Conservation (phyloP, 371 early-diverging fungal genomes). For the Mucor circinelloides region DNA sequence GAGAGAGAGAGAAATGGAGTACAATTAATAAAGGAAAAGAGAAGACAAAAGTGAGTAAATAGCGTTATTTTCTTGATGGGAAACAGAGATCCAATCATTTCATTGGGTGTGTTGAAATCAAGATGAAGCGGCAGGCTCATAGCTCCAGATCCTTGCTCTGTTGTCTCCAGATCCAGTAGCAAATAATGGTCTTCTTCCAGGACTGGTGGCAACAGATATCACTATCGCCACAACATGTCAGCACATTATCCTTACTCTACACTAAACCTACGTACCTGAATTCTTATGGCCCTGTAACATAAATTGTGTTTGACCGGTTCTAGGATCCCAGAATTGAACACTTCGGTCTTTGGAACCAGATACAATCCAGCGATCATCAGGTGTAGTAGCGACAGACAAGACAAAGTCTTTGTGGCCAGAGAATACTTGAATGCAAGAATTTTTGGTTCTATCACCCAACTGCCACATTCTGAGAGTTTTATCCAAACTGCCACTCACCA, state of each 20-base stretch:
- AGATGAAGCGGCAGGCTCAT: conserved; percentile 33
- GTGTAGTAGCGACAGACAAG: conserved; percentile 90
- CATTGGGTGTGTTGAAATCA: background rate
- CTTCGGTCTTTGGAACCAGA: conserved; percentile 94
- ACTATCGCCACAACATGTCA: conserved; percentile 45
- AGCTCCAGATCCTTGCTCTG: conserved; percentile 88
- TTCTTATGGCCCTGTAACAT: conserved; percentile 97
- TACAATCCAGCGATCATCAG: conserved; percentile 90
- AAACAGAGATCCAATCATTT: background rate
- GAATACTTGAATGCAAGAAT: conserved; percentile 58
- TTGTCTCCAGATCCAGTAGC: conserved; percentile 95
- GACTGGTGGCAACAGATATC: conserved; percentile 86
- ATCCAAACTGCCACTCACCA: conserved; percentile 94
- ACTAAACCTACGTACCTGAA: conserved; percentile 64
- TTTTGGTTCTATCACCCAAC: conserved; percentile 43
- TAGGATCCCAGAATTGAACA: conserved; percentile 94
- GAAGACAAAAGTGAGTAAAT: background rate
- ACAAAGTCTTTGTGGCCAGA: conserved; percentile 91
- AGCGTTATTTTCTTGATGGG: background rate
- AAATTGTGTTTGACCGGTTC: conserved; percentile 75
- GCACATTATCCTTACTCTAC: background rate
- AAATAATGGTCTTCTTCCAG: conserved; percentile 73
- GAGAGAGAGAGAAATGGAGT: background rate
- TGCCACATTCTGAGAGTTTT: conserved; percentile 95
- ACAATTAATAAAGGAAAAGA: background rate